Conservation (phyloP, 148 eudicot genomes). For the Chenopodium album region DNA sequence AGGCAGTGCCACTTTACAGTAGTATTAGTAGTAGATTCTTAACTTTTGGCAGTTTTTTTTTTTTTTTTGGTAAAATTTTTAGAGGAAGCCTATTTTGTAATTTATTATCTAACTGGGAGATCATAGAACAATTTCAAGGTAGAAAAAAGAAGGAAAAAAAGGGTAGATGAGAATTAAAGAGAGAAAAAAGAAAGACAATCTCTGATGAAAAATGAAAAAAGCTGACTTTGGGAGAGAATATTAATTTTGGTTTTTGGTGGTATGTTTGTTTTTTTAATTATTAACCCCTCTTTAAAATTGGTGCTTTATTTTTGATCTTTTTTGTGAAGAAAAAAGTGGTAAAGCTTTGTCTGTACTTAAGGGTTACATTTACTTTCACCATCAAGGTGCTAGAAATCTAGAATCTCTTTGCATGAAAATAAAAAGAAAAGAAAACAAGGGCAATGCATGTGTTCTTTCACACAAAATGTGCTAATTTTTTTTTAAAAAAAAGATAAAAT, state of each 20-base stretch:
- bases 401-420: neutral
- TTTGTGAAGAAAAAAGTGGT: slow-evolving; percentile 6
- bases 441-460: too few relatives aligned
- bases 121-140: slow-evolving; percentile 4
- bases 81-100: neutral
- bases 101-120: slow-evolving; percentile 16
- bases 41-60: neutral
- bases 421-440: too few relatives aligned
- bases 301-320: slow-evolving; percentile 11
- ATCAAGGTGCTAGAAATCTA: neutral
- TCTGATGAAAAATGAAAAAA: neutral
- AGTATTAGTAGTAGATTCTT: slow-evolving; percentile 17
- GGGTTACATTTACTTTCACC: neutral
- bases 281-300: neutral
- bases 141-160: neutral
- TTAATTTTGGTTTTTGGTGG: neutral
- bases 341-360: slow-evolving; percentile 14
- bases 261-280: neutral
- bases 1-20: slow-evolving; percentile 5
- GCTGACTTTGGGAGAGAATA: slow-evolving; percentile 3
- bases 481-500: too few relatives aligned
- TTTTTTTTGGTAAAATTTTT: neutral
- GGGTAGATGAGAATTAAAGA: neutral
- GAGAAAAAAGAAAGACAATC: neutral
- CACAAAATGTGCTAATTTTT: neutral